These are phyloP conservation scores for Candida orba DNA, from an alignment of 805 yeast genomes.

Conservation along the genomic window DNA sequence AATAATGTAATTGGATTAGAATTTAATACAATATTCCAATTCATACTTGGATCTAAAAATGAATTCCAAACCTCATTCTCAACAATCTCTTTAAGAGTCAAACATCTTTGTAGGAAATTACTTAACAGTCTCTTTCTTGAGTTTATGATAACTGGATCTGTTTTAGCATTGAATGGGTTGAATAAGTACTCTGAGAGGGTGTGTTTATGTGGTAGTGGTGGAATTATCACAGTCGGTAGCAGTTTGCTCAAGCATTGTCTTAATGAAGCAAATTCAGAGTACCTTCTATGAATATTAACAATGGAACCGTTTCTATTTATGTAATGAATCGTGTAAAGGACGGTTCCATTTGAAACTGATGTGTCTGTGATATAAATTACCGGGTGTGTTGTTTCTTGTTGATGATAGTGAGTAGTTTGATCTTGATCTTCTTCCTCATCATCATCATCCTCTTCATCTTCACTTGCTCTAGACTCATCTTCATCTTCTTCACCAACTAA, in stretches of 20 bases:
- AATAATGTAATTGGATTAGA: conserved; percentile 48
- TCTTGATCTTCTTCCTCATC: not conserved
- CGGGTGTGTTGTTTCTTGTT: not conserved
- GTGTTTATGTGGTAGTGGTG: conserved; percentile 92
- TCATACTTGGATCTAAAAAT: conserved; percentile 79
- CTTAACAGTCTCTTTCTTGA: conserved; percentile 71
- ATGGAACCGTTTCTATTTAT: conserved; percentile 19
- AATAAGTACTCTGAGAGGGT: conserved; percentile 42
- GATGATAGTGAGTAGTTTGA: too few relatives aligned
- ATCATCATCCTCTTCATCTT: not conserved
- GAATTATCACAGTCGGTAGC: conserved; percentile 77
- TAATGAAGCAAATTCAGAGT: conserved; percentile 86
- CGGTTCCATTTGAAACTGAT: conserved; percentile 50
- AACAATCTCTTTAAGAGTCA: conserved; percentile 14
- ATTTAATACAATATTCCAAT: conserved; percentile 70
- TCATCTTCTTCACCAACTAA: not conserved
- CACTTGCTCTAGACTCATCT: not conserved
- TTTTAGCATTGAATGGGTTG: conserved; percentile 36
- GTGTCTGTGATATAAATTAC: conserved; percentile 46
- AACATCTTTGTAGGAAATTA: conserved; percentile 73
- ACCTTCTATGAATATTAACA: conserved; percentile 63
- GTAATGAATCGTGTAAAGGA: conserved; percentile 71
- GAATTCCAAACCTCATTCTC: conserved; percentile 45
- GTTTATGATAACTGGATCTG: conserved; percentile 42
- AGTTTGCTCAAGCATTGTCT: conserved; percentile 60